Evolutionary conservation across 108 stramenopile species (phyloP).

Genomic region (Nannochloropsis gaditana): DNA sequence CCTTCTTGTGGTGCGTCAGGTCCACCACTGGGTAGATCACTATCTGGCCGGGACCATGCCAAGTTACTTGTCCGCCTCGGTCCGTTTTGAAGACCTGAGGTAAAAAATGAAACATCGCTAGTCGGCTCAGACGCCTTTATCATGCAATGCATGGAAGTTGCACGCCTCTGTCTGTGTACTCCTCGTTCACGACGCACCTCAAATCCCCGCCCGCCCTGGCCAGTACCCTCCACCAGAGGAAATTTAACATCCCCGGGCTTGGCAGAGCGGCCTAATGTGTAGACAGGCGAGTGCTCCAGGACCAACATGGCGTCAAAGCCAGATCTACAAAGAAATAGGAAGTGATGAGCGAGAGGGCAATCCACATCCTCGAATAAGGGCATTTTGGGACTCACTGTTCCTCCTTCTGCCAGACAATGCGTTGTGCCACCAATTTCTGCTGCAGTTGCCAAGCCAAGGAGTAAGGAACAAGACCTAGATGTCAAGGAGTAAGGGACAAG

Average conservation of each 20-base stretch:
- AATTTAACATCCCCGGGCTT: conserved; percentile 27
- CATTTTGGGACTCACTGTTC: not conserved
- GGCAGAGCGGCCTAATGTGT: conserved; percentile 92
- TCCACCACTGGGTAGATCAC: conserved; percentile 88
- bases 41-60: conserved; percentile 97
- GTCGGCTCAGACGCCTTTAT: conserved; percentile 20
- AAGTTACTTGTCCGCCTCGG: conserved; percentile 94
- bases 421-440: conserved; percentile 31
- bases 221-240: not conserved
- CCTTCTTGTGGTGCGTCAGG: conserved; percentile 75
- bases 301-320: conserved; percentile 60
- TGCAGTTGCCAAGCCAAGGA: conserved; percentile 31
- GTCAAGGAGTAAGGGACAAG: not conserved
- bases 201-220: not conserved
- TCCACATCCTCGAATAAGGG: not conserved
- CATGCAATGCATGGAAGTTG: not conserved
- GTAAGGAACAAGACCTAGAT: conserved; percentile 31
- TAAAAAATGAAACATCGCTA: conserved; percentile 21
- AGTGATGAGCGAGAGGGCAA: not conserved
- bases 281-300: conserved; percentile 90
- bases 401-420: conserved; percentile 43
- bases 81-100: conserved; percentile 63
- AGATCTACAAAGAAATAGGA: not conserved
- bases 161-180: not conserved
- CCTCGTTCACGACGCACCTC: not conserved